Evolutionary conservation across 179 eudicot species (phyloP).

Genomic region (Dionaea muscipula): DNA sequence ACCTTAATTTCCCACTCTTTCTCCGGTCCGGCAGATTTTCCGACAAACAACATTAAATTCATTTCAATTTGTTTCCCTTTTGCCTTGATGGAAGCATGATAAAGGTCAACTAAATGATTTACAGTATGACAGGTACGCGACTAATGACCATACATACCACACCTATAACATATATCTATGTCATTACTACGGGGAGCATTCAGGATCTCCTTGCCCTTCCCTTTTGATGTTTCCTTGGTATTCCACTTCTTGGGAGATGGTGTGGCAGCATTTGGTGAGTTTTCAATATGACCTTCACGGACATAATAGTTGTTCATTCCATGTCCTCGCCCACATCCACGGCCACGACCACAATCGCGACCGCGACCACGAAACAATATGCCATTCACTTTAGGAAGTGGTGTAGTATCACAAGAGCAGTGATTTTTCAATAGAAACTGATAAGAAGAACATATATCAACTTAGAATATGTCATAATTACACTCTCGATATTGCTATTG

Average conservation of each 20-base stretch:
- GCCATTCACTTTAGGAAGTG: background rate
- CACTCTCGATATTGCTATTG: background rate
- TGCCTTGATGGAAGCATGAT: background rate
- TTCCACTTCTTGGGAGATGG: too few species aligned
- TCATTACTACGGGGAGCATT: background rate
- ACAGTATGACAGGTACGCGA: background rate
- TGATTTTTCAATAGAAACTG: background rate
- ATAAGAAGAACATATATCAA: background rate
- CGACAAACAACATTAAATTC: too few species aligned
- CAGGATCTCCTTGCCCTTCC: too few species aligned
- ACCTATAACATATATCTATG: background rate
- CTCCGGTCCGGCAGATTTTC: too few species aligned
- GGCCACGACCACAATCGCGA: background rate
- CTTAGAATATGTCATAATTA: background rate
- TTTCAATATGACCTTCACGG: too few species aligned
- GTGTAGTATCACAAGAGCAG: background rate
- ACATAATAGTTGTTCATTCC: too few species aligned
- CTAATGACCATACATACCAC: background rate
- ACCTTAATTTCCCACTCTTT: too few species aligned
- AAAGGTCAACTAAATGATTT: background rate
- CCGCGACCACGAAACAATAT: background rate
- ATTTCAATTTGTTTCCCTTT: background rate
- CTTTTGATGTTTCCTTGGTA: too few species aligned
- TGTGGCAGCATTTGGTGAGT: too few species aligned
- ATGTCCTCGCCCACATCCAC: background rate